Evolutionary conservation across 148 eudicot species (phyloP).

Genomic region (Nyssa sinensis): DNA sequence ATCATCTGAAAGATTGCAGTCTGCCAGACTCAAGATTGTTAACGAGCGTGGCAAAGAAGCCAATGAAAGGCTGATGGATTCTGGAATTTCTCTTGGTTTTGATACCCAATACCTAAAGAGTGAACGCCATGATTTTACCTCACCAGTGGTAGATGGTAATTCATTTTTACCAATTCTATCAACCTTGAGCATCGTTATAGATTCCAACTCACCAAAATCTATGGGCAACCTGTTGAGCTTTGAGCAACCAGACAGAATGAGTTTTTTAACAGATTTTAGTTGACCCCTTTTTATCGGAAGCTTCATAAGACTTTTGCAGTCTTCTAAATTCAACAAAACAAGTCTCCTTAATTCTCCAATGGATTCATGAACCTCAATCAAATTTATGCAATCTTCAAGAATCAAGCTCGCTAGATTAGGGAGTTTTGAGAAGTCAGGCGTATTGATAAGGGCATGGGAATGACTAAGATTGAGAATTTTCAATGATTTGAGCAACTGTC

Average conservation of each 20-base stretch:
- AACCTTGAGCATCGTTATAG: constrained; percentile 2
- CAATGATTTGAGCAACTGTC: constrained; percentile 4
- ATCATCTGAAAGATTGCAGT: background rate
- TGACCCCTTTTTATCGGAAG: constrained; percentile 5
- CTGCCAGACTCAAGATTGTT: background rate
- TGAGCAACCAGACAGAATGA: constrained; percentile 17
- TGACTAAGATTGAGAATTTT: constrained; percentile 7
- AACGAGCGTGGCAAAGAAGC: background rate
- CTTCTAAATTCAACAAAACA: constrained; percentile 9
- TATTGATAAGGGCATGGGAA: constrained; percentile 10
- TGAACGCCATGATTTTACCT: background rate
- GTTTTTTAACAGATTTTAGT: constrained; percentile 8
- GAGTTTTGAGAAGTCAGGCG: constrained; percentile 1
- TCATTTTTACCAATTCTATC: background rate
- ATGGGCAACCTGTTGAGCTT: background rate
- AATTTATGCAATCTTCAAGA: constrained; percentile 1
- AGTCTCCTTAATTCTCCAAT: constrained; percentile 11
- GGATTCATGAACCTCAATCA: constrained; percentile 17
- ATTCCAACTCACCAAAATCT: no score
- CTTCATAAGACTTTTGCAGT: constrained; percentile 11
- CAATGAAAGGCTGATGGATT: background rate
- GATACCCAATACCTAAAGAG: background rate
- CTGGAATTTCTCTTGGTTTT: background rate
- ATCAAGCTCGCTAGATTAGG: constrained; percentile 5
- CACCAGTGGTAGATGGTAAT: no score